Base-by-base conservation (phyloP, 2,329 filamentous ascomycete genomes). In the Phaeosphaeriaceae sp. region DNA sequence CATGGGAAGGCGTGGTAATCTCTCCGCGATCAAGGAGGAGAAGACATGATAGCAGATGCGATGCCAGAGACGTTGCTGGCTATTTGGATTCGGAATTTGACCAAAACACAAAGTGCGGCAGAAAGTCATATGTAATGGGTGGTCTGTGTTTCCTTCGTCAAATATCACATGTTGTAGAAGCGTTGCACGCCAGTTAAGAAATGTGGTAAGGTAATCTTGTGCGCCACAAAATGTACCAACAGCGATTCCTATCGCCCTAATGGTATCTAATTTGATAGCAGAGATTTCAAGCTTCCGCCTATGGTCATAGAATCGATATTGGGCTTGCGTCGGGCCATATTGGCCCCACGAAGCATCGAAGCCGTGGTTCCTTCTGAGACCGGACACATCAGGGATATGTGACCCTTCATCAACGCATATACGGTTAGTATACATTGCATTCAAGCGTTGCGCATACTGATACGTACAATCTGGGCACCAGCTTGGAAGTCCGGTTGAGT, bases 401-500 rank as follows among this genome's bases (percentile, higher is more conserved):
- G 70, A 74, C 71, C 37, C 37, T 40, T 7, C 23, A 26, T 26
- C 4, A 3, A 26, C 23, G 23, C n/a, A n/a, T n/a, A n/a, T n/a
- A n/a, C 23, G 23, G 6, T 40, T 38, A n/a, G 23, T 38, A 13
- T 38, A 4, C 15, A 18, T 38, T 23, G n/a, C 11, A 23, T n/a
- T 26, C 12, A 21, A 15, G 15, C 7, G 12, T 38, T 15, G 13
- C 23, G 9, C 12, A n/a, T 38, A 21, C 11, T 6, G 20, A 23
- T 38, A n/a, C 37, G 23, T 28, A 40, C 72, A 76, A 50, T 75
- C 73, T 0, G 73, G 73, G 2, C 68, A 65, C 66, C 69, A 76
- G 0, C 59, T 66, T 1, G 72, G 74, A 3, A 76, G 47, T 11
- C 55, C 63, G 2, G 47, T 17, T 3, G 60, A 47, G 42, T 50